These are phyloP conservation scores for Globisporangium sylvaticum DNA, from an alignment of 352 stramenopile genomes.

Conservation along the genomic window DNA sequence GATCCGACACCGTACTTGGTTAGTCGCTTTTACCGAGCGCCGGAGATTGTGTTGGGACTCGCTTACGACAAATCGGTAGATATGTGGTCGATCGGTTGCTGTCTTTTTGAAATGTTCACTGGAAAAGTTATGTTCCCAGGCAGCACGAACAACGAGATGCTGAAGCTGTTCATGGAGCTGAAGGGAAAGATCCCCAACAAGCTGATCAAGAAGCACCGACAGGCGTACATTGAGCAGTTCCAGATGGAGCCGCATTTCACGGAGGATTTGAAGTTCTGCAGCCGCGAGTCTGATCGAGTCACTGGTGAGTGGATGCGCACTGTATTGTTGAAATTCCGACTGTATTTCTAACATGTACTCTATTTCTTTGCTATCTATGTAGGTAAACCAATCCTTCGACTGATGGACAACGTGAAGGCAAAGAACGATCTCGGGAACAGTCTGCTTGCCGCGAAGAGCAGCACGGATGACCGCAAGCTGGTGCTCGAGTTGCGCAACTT, in stretches of 20 bases:
- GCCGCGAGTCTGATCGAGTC: conserved; percentile 74
- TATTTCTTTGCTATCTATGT: not conserved
- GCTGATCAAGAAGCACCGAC: conserved; percentile 78
- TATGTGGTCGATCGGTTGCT: conserved; percentile 97
- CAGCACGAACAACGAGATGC: conserved; percentile 97
- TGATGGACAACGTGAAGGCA: conserved; percentile 61
- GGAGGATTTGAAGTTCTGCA: conserved; percentile 83
- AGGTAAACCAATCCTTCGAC: conserved; percentile 72
- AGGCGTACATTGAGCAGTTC: conserved; percentile 76
- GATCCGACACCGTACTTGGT: conserved; percentile 97
- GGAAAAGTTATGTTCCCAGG: conserved; percentile 97
- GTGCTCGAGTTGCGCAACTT: conserved; percentile 66
- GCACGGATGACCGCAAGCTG: conserved; percentile 60
- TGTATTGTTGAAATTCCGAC: not conserved
- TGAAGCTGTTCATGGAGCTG: conserved; percentile 95
- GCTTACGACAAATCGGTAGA: conserved; percentile 95
- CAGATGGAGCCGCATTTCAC: conserved; percentile 86
- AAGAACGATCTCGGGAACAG: conserved; percentile 54
- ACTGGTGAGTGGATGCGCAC: conserved; percentile 40
- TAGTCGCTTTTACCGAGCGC: conserved; percentile 98
- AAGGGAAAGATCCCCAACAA: conserved; percentile 89
- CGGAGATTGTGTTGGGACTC: conserved; percentile 90
- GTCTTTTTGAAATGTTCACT: conserved; percentile 97
- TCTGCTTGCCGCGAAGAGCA: conserved; percentile 57
- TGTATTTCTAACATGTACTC: not conserved